Evolutionary conservation across 805 yeast genomes (phyloP).

Genomic region (Metschnikowia kofuensis): DNA sequence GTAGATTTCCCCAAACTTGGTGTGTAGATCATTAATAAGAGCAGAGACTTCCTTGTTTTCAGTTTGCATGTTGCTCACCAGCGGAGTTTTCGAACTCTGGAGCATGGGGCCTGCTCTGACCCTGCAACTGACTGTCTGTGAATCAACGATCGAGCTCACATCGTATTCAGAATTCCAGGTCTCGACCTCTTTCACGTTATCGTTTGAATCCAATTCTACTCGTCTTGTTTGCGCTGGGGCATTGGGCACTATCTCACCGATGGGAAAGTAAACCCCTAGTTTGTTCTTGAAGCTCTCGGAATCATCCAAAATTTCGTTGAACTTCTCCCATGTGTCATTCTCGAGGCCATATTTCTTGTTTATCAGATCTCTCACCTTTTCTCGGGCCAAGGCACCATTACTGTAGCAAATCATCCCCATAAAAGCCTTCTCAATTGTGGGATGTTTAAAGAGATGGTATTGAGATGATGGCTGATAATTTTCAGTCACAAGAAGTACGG

Average conservation of each 20-base stretch:
- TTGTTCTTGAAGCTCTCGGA: slow-evolving; percentile 37
- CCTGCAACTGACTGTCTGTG: slow-evolving; percentile 84
- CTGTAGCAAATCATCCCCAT: slow-evolving; percentile 97
- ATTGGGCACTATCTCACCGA: slow-evolving; percentile 90
- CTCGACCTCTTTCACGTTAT: slow-evolving; percentile 25
- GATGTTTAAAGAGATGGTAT: slow-evolving; percentile 85
- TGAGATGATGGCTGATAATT: slow-evolving; percentile 73
- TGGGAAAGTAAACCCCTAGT: slow-evolving; percentile 80
- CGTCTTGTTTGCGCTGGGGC: slow-evolving; percentile 62
- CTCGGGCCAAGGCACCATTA: slow-evolving; percentile 87
- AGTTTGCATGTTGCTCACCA: slow-evolving; percentile 1
- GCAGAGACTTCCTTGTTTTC: slow-evolving; percentile 10
- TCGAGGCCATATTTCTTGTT: slow-evolving; percentile 42
- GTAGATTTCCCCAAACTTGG: slow-evolving; percentile 39
- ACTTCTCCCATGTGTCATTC: slow-evolving; percentile 55
- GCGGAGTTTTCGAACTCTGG: slow-evolving; percentile 24
- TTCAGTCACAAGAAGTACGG: slow-evolving; percentile 78
- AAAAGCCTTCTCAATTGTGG: slow-evolving; percentile 68
- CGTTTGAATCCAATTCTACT: slow-evolving; percentile 35
- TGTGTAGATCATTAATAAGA: slow-evolving; percentile 26
- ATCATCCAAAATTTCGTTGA: slow-evolving; percentile 51
- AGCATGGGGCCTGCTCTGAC: slow-evolving; percentile 77
- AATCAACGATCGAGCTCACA: slow-evolving; percentile 75
- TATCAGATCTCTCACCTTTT: slow-evolving; percentile 61
- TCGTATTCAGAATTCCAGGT: slow-evolving; percentile 56